A percentile compares a stretch with the other conserved stretches of the same genome.
Conservation (phyloP, 2,329 filamentous ascomycete genomes). For the Monosporascus sp. region DNA sequence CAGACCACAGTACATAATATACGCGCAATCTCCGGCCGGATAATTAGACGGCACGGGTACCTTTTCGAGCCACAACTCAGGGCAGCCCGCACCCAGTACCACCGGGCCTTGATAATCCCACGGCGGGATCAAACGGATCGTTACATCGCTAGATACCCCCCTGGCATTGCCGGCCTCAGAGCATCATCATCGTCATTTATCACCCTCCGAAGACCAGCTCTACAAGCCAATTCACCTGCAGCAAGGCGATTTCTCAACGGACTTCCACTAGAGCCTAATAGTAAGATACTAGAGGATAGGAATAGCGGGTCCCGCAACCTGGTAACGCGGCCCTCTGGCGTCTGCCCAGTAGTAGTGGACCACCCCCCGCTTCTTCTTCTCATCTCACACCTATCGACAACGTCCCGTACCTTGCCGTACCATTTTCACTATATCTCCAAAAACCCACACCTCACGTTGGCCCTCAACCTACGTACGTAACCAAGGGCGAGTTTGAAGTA, state of each 20-base stretch:
- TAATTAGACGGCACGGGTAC: background rate
- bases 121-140: background rate
- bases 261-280: slow-evolving; percentile 16
- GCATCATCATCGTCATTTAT: no score
- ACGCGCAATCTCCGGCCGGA: background rate
- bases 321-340: background rate
- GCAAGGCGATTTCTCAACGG: slow-evolving; percentile 26
- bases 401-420: slow-evolving; percentile 3
- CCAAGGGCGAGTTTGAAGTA: background rate
- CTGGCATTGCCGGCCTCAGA: no score
- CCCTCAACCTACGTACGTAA: background rate
- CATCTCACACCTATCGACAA: slow-evolving; percentile 5
- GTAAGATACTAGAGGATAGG: background rate
- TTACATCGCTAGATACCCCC: background rate
- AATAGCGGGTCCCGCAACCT: background rate
- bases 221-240: slow-evolving; percentile 14
- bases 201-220: no score
- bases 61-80: background rate
- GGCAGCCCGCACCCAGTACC: background rate
- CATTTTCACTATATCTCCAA: background rate
- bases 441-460: background rate
- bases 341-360: slow-evolving; percentile 1
- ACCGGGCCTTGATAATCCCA: background rate
- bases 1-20: background rate
- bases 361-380: slow-evolving; percentile 8